These are phyloP conservation scores for Byssothecium circinans DNA, from an alignment of 2,329 filamentous ascomycete species.

Conservation along the genomic window DNA sequence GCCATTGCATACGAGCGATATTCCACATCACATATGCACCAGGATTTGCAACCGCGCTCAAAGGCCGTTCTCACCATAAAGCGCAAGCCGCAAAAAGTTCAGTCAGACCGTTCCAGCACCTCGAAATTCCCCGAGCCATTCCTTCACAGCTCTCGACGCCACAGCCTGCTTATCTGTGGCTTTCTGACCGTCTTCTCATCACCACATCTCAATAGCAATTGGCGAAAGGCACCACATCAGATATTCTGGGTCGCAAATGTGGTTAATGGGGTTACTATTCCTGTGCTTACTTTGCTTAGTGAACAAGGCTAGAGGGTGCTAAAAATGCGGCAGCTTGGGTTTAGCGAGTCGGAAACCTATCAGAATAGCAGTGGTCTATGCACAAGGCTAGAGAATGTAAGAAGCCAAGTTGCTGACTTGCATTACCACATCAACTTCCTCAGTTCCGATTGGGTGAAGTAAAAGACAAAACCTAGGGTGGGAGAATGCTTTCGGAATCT, in stretches of 20 bases:
- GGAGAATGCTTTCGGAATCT: not conserved
- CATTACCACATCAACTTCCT: conserved; percentile 2
- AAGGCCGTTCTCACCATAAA: too few relatives aligned
- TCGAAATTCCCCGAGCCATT: not conserved
- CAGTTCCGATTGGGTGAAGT: not conserved
- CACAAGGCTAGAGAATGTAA: not conserved
- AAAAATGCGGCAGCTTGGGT: conserved; percentile 2
- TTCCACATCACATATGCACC: not conserved
- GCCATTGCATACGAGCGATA: not conserved
- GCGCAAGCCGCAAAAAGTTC: too few relatives aligned
- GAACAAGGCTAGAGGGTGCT: conserved; percentile 2
- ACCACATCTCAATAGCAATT: not conserved
- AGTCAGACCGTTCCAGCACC: too few relatives aligned
- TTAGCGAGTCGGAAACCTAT: conserved; percentile 4
- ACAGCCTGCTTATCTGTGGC: not conserved
- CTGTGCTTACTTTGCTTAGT: conserved; percentile 17
- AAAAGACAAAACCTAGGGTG: not conserved
- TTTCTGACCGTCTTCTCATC: not conserved
- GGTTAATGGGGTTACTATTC: too few relatives aligned
- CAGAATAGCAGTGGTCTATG: conserved; percentile 3
- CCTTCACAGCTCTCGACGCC: not conserved
- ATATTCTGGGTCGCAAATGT: too few relatives aligned
- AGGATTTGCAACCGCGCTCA: too few relatives aligned
- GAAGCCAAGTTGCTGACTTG: conserved; percentile 19
- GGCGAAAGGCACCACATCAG: not conserved